Percentiles rank a stretch among this genome's conserved stretches.
These are phyloP conservation scores for Cryptococcus wingfieldii DNA, from an alignment of 1,284 basidiomycete genomes.

Conservation along the genomic window DNA sequence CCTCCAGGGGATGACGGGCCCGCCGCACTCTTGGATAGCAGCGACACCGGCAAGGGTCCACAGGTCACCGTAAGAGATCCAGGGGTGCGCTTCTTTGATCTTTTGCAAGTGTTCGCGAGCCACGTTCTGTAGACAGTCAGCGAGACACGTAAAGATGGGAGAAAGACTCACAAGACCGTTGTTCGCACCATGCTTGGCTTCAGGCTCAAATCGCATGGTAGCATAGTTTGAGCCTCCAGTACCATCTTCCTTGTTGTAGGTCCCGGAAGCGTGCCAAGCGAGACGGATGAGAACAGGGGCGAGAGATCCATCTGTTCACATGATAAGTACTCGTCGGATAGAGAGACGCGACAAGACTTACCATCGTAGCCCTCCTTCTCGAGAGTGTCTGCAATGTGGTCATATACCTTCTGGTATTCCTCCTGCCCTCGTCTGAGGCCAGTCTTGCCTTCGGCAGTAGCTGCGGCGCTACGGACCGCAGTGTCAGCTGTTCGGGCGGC, in stretches of 20 bases:
- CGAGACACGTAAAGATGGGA: neutral
- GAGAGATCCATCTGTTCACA: slow-evolving; percentile 72
- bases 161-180: slow-evolving; percentile 59
- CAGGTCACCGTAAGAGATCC: slow-evolving; percentile 91
- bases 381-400: slow-evolving; percentile 69
- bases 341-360: slow-evolving; percentile 42
- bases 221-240: slow-evolving; percentile 90
- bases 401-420: slow-evolving; percentile 91
- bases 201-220: slow-evolving; percentile 89
- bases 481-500: slow-evolving; percentile 55
- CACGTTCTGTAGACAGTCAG: slow-evolving; percentile 49
- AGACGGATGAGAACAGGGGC: slow-evolving; percentile 88
- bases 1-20: slow-evolving; percentile 74
- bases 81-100: slow-evolving; percentile 73
- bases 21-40: slow-evolving; percentile 61
- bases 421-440: slow-evolving; percentile 48
- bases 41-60: slow-evolving; percentile 80
- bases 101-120: slow-evolving; percentile 82
- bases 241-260: slow-evolving; percentile 78
- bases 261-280: slow-evolving; percentile 86
- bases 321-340: neutral
- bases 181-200: slow-evolving; percentile 81
- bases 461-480: slow-evolving; percentile 58
- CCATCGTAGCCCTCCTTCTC: slow-evolving; percentile 83
- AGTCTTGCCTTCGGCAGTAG: slow-evolving; percentile 58